A percentile compares a stretch with the other conserved stretches of the same genome.
Evolutionary conservation across 805 yeast genomes (phyloP).

Genomic region (Saturnispora serradocipensis): DNA sequence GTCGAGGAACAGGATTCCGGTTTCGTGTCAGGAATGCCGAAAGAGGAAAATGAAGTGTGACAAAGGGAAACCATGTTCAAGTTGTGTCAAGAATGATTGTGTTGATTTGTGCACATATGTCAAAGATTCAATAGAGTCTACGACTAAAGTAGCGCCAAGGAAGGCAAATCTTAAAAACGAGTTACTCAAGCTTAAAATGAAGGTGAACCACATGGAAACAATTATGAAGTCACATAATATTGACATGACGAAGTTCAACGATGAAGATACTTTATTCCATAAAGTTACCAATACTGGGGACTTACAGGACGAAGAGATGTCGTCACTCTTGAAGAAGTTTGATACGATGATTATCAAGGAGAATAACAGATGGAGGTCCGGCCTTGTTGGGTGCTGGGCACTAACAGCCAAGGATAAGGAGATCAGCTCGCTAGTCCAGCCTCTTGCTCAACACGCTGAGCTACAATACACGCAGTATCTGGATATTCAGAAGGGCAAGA

Average conservation of each 20-base stretch:
- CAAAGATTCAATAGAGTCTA: slow-evolving; percentile 21
- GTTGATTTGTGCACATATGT: slow-evolving; percentile 36
- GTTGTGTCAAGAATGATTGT: slow-evolving; percentile 30
- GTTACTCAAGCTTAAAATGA: slow-evolving; percentile 30
- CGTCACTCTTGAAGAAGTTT: slow-evolving; percentile 31
- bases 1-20: slow-evolving; percentile 35
- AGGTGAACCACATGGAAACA: slow-evolving; percentile 32
- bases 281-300: background rate
- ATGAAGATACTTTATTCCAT: slow-evolving; percentile 6
- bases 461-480: slow-evolving; percentile 19
- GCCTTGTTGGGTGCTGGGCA: slow-evolving; percentile 35
- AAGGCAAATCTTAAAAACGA: slow-evolving; percentile 33
- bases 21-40: slow-evolving; percentile 41
- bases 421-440: slow-evolving; percentile 25
- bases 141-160: slow-evolving; percentile 11
- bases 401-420: slow-evolving; percentile 30
- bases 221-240: slow-evolving; percentile 24
- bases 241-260: slow-evolving; percentile 17
- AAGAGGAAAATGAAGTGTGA: slow-evolving; percentile 40
- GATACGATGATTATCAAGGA: slow-evolving; percentile 37
- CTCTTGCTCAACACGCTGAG: slow-evolving; percentile 22
- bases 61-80: slow-evolving; percentile 29
- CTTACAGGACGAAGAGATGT: slow-evolving; percentile 28
- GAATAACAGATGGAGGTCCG: slow-evolving; percentile 34
- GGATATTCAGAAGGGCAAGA: slow-evolving; percentile 14